phyloP scores from a whole-genome alignment of 1,284 basidiomycete genomes.

The Sanguinoderma infundibulare region DNA sequence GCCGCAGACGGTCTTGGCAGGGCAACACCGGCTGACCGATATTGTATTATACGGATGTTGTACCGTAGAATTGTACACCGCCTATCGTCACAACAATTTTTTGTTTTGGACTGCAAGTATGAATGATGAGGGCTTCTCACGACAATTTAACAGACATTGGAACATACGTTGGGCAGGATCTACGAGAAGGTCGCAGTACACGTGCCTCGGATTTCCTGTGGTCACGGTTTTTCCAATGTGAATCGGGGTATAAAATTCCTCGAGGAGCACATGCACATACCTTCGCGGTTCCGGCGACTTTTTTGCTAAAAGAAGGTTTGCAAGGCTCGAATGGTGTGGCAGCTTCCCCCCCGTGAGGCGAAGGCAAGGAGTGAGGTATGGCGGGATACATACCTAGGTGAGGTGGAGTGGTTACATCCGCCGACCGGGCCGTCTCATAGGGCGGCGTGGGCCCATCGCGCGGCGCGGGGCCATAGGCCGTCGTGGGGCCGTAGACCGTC shows the following conservation, averaged over 20 bases:
- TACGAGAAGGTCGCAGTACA: neutral
- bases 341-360: neutral
- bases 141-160: too few species aligned
- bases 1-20: too few species aligned
- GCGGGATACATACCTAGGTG: conserved; percentile 15
- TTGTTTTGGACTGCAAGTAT: too few species aligned
- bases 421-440: conserved; percentile 11
- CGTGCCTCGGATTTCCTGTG: conserved; percentile 23
- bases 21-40: too few species aligned
- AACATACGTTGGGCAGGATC: too few species aligned
- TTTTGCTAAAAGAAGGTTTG: conserved; percentile 18
- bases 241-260: too few species aligned
- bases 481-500: too few species aligned
- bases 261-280: neutral
- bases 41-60: too few species aligned
- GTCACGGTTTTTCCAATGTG: too few species aligned
- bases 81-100: too few species aligned
- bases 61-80: too few species aligned
- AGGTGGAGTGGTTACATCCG: conserved; percentile 10
- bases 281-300: conserved; percentile 25
- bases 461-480: neutral
- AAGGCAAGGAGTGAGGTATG: neutral
- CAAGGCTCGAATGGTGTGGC: conserved; percentile 19
- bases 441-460: conserved; percentile 5
- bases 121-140: too few species aligned